Conservation (phyloP, 495 filamentous ascomycete species). For the Penicillium silybi region DNA sequence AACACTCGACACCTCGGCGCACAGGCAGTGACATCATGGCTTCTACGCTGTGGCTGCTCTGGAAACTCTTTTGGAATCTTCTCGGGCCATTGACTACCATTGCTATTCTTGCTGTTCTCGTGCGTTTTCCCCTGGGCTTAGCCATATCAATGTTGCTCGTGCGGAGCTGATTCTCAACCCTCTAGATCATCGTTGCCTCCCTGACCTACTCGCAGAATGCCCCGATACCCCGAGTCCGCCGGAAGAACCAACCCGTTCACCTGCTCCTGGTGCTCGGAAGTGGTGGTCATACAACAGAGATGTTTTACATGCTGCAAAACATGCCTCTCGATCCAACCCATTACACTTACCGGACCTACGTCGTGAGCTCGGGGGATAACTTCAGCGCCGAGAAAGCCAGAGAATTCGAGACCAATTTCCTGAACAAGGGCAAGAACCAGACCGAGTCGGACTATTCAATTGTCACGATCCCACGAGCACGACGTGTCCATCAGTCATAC, state of each 20-base stretch:
- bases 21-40: constrained; percentile 20
- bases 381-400: constrained; percentile 64
- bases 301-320: constrained; percentile 71
- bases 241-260: constrained; percentile 48
- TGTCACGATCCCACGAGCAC: constrained; percentile 63
- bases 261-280: constrained; percentile 82
- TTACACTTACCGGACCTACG: constrained; percentile 72
- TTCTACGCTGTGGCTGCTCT: not conserved
- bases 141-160: not conserved
- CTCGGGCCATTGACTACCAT: constrained; percentile 6
- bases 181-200: constrained; percentile 23
- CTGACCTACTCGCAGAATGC: constrained; percentile 34
- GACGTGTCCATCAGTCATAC: constrained; percentile 73
- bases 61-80: constrained; percentile 4
- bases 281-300: constrained; percentile 92
- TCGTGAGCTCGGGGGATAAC: constrained; percentile 71
- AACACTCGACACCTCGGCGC: not conserved
- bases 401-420: constrained; percentile 55
- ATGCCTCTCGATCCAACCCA: constrained; percentile 40
- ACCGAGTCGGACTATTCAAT: constrained; percentile 43
- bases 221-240: constrained; percentile 29
- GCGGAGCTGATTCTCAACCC: constrained; percentile 3
- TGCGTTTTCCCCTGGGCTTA: constrained; percentile 4
- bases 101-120: constrained; percentile 13
- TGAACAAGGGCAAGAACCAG: constrained; percentile 4